Conservation (phyloP, 495 filamentous ascomycete species). For the Copromyces sp. region DNA sequence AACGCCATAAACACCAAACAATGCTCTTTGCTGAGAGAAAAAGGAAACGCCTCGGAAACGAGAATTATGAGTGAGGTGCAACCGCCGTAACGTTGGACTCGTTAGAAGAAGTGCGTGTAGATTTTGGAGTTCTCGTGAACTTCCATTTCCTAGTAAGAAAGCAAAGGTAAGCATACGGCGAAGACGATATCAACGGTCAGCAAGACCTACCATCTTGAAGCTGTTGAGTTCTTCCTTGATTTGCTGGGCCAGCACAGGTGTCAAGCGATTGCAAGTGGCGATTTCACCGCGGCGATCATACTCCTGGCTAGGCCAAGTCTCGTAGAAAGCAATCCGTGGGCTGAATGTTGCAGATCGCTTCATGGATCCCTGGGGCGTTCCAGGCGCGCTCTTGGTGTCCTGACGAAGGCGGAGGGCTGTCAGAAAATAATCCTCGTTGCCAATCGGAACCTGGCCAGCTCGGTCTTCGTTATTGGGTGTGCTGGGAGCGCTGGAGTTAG, state of each 20-base stretch:
- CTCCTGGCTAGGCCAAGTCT: slow-evolving; percentile 90
- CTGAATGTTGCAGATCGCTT: slow-evolving; percentile 81
- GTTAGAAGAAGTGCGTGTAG: slow-evolving; percentile 98
- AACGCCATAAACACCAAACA: slow-evolving; percentile 44
- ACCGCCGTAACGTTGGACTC: slow-evolving; percentile 20
- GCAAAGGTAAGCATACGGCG: slow-evolving; percentile 16
- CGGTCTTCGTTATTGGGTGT: slow-evolving; percentile 69
- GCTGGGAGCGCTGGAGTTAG: slow-evolving; percentile 69
- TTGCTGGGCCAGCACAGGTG: slow-evolving; percentile 93
- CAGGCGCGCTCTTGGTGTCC: slow-evolving; percentile 65
- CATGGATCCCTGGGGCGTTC: slow-evolving; percentile 55
- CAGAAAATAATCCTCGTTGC: slow-evolving; percentile 81
- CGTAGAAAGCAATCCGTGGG: slow-evolving; percentile 86
- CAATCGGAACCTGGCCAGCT: slow-evolving; percentile 58
- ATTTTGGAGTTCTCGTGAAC: slow-evolving; percentile 97
- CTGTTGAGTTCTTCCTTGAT: slow-evolving; percentile 99
- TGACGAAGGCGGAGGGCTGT: slow-evolving; percentile 56
- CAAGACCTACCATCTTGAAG: slow-evolving; percentile 86
- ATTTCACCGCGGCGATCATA: slow-evolving; percentile 95
- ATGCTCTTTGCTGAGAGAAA: slow-evolving; percentile 27
- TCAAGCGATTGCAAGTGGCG: slow-evolving; percentile 95
- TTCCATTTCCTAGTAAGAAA: slow-evolving; percentile 82
- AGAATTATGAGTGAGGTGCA: slow-evolving; percentile 32
- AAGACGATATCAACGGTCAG: not conserved
- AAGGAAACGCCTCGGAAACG: slow-evolving; percentile 26